Conservation (phyloP, 441 rosid genomes). For the Metrosideros polymorpha region DNA sequence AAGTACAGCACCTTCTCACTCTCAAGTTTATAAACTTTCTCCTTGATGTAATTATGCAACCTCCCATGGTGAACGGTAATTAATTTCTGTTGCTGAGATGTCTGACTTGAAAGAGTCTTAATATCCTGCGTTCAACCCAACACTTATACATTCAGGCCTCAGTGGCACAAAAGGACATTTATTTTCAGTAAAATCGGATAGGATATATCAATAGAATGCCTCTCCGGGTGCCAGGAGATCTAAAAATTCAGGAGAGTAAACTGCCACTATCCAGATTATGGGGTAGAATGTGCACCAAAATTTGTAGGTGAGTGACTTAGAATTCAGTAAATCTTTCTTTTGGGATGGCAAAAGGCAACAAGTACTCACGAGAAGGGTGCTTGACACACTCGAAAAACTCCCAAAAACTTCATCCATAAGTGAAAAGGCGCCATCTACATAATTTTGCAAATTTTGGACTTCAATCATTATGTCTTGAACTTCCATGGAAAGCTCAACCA, state of each 20-base stretch:
- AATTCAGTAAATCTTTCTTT: background rate
- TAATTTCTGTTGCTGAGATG: conserved; percentile 38
- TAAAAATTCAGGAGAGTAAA: background rate
- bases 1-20: conserved; percentile 49
- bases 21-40: conserved; percentile 47
- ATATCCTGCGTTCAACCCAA: conserved; percentile 44
- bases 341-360: background rate
- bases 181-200: background rate
- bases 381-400: conserved; percentile 30
- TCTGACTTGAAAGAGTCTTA: conserved; percentile 32
- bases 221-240: background rate
- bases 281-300: background rate
- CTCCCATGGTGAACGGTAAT: conserved; percentile 29
- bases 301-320: background rate
- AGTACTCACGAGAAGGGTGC: conserved; percentile 46
- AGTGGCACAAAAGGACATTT: background rate
- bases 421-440: conserved; percentile 30
- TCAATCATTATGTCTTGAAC: conserved; percentile 52
- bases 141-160: background rate
- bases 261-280: background rate
- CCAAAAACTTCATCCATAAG: conserved; percentile 58
- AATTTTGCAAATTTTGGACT: conserved; percentile 34
- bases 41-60: conserved; percentile 23
- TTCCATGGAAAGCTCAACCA: conserved; percentile 37
- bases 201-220: background rate